phyloP scores from a whole-genome alignment of 169 alveolate genomes.

The Plasmodium cynomolgi region DNA sequence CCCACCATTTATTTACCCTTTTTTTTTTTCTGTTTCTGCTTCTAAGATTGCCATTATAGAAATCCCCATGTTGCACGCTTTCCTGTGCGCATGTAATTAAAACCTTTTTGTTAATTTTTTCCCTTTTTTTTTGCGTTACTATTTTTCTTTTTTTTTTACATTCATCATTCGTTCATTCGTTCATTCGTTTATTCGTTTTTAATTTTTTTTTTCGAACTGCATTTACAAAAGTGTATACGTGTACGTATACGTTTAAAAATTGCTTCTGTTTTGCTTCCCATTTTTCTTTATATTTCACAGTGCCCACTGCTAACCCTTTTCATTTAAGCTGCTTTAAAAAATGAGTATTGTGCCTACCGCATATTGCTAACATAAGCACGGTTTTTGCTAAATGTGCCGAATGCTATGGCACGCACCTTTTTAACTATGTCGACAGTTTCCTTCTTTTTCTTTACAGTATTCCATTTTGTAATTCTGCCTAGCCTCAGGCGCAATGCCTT shows the following conservation, averaged over 20 bases:
- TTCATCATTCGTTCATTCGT: neutral
- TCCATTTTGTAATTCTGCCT: neutral
- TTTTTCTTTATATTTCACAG: neutral
- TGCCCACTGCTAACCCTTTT: neutral
- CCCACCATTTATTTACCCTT: neutral
- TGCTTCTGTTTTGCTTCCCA: neutral
- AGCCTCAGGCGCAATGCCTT: neutral
- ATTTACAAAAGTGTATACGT: neutral
- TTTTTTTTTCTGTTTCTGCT: neutral
- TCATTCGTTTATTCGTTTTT: neutral
- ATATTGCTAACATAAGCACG: neutral
- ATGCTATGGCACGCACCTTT: neutral
- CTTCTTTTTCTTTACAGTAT: neutral
- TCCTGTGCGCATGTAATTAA: neutral
- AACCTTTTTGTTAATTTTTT: neutral
- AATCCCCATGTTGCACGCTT: neutral
- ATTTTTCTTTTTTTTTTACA: neutral
- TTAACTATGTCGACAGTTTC: neutral
- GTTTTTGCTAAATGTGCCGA: neutral
- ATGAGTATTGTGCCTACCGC: neutral
- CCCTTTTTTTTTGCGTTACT: neutral
- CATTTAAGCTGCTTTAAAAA: neutral
- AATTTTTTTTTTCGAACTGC: neutral
- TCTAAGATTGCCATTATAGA: neutral
- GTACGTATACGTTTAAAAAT: neutral